These are phyloP conservation scores for Rhizophagus prolifer DNA, from an alignment of 192 early-diverging fungal species.

Conservation along the genomic window DNA sequence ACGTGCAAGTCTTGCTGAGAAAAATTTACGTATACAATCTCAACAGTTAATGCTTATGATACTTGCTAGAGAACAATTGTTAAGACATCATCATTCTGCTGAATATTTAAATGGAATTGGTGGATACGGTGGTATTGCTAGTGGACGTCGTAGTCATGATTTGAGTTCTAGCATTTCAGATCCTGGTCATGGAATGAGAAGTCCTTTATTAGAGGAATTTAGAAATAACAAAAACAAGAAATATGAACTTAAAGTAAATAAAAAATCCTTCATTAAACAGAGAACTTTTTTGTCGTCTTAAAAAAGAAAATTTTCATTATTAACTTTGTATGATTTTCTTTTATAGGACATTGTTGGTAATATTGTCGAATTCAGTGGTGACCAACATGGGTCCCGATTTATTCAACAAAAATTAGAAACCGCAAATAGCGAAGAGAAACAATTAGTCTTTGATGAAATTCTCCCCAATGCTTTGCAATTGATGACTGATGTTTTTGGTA, in stretches of 20 bases:
- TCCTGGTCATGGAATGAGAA: slow-evolving; percentile 68
- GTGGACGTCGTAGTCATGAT: slow-evolving; percentile 34
- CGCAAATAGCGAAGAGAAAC: slow-evolving; percentile 89
- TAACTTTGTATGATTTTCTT: background rate
- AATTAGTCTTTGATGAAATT: slow-evolving; percentile 96
- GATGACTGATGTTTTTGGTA: slow-evolving; percentile 99
- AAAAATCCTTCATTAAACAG: background rate
- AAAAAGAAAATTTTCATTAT: background rate
- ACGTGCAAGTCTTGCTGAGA: slow-evolving; percentile 36
- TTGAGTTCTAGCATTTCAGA: slow-evolving; percentile 40
- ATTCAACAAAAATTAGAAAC: slow-evolving; percentile 98
- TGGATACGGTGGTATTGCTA: slow-evolving; percentile 31
- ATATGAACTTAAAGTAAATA: slow-evolving; percentile 83
- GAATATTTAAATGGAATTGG: slow-evolving; percentile 32
- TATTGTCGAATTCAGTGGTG: slow-evolving; percentile 98
- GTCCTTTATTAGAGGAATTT: slow-evolving; percentile 93
- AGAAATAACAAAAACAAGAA: slow-evolving; percentile 95
- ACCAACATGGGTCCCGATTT: slow-evolving; percentile 98
- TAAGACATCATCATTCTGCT: slow-evolving; percentile 46
- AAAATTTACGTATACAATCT: slow-evolving; percentile 54
- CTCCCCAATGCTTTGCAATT: slow-evolving; percentile 85
- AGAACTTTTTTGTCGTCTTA: background rate
- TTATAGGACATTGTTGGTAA: slow-evolving; percentile 83
- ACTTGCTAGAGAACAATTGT: slow-evolving; percentile 51
- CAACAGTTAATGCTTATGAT: slow-evolving; percentile 47